Evolutionary conservation across 352 stramenopile genomes (phyloP).

Genomic region (Phytopythium litorale): DNA sequence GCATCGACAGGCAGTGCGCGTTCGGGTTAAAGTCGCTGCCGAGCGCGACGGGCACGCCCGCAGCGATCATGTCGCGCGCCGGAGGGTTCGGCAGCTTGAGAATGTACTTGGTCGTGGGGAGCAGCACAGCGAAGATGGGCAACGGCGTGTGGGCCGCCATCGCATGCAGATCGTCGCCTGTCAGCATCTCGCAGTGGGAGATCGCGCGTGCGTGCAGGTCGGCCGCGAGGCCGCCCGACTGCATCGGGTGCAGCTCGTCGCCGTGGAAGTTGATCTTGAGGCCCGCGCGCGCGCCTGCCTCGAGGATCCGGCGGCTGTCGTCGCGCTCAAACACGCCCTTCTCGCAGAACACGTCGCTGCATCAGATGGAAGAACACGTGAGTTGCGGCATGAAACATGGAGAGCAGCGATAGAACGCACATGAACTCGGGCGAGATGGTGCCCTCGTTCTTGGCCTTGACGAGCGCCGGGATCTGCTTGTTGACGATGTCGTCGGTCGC

Average conservation of each 20-base stretch:
- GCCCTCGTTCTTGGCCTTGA: constrained; percentile 63
- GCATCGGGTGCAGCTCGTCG: constrained; percentile 73
- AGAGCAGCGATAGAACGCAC: constrained; percentile 14
- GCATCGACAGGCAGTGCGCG: constrained; percentile 84
- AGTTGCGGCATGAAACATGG: background rate
- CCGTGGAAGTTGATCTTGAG: constrained; percentile 85
- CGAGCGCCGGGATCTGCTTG: constrained; percentile 68
- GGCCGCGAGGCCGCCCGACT: constrained; percentile 58
- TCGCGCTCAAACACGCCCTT: constrained; percentile 82
- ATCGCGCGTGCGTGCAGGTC: constrained; percentile 59
- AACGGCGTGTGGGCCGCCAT: constrained; percentile 53
- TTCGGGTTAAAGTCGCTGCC: constrained; percentile 87
- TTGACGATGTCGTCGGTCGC: constrained; percentile 68
- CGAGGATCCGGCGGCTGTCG: constrained; percentile 69
- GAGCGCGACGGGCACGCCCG: constrained; percentile 63
- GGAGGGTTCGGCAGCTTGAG: constrained; percentile 72
- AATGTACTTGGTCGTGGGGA: constrained; percentile 85
- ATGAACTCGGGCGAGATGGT: constrained; percentile 81
- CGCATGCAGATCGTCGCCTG: constrained; percentile 50
- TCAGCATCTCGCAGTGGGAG: constrained; percentile 79
- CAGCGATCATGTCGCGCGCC: constrained; percentile 65
- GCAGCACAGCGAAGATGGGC: constrained; percentile 66
- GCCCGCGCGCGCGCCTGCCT: constrained; percentile 53
- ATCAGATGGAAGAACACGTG: background rate
- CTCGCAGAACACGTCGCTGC: constrained; percentile 78